Evolutionary conservation across 768 basidiomycete genomes (phyloP).

Genomic region (Auriscalpium orientale): DNA sequence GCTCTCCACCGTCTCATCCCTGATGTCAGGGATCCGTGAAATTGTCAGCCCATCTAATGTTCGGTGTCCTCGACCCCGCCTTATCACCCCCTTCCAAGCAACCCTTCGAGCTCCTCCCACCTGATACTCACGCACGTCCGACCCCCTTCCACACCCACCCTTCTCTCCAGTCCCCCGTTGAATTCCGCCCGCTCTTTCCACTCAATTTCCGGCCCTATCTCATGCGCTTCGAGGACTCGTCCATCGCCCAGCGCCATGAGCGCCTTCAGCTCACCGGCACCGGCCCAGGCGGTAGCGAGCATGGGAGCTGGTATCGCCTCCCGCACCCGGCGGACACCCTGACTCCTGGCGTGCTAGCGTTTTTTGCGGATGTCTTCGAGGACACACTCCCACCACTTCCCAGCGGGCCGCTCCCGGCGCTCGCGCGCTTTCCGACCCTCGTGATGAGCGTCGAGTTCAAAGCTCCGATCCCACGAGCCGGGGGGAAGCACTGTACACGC

Average conservation of each 20-base stretch:
- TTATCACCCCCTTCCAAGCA: neutral
- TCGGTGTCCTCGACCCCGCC: neutral
- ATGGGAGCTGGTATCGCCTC: constrained; percentile 53
- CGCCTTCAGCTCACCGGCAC: no score
- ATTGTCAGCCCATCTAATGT: neutral
- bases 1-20: no score
- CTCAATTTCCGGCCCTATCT: no score
- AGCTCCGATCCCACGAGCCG: constrained; percentile 38
- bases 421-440: constrained; percentile 49
- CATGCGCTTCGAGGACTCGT: no score
- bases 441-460: constrained; percentile 58
- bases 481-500: constrained; percentile 26
- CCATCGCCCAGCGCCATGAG: no score
- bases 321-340: constrained; percentile 34
- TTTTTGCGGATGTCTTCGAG: constrained; percentile 49
- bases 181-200: no score
- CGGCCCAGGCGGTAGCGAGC: constrained; percentile 33
- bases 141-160: constrained; percentile 2
- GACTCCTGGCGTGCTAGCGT: constrained; percentile 41
- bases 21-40: neutral
- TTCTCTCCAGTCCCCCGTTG: neutral
- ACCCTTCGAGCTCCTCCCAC: neutral
- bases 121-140: neutral
- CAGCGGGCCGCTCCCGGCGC: constrained; percentile 3
- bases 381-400: constrained; percentile 17